phyloP scores from a whole-genome alignment of 352 stramenopile species.

The Aphanomyces cochlioides region DNA sequence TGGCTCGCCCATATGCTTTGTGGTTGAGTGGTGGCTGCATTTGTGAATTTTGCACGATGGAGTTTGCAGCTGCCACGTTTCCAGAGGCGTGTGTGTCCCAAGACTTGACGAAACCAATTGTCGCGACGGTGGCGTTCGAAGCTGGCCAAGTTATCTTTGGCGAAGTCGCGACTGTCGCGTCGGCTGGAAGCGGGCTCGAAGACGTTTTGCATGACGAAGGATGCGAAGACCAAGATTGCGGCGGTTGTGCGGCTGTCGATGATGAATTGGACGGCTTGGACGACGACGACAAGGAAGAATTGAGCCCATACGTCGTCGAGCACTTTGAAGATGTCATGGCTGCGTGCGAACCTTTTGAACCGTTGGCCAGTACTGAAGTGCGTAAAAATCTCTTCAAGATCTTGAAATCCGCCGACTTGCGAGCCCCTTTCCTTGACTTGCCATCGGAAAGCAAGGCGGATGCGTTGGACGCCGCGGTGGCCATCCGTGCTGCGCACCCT shows the following conservation, averaged over 20 bases:
- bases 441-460: conserved; percentile 45
- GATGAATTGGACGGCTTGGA: not conserved
- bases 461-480: conserved; percentile 41
- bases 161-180: conserved; percentile 61
- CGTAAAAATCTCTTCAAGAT: conserved; percentile 41
- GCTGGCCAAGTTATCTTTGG: conserved; percentile 70
- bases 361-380: not conserved
- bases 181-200: conserved; percentile 49
- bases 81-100: not conserved
- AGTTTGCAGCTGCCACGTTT: conserved; percentile 6
- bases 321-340: conserved; percentile 5
- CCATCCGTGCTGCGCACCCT: conserved; percentile 46
- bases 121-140: conserved; percentile 34
- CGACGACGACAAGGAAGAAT: not conserved
- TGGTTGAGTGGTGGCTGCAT: not conserved
- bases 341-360: conserved; percentile 2
- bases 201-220: conserved; percentile 7
- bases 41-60: conserved; percentile 6
- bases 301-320: conserved; percentile 4
- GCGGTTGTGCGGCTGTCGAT: conserved; percentile 2
- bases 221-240: conserved; percentile 13
- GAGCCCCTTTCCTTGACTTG: conserved; percentile 29
- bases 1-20: not conserved
- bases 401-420: conserved; percentile 42
- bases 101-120: not conserved